A percentile compares a stretch with the other conserved stretches of the same genome.
phyloP scores from a whole-genome alignment of 2,329 filamentous ascomycete genomes.

The Coniochaeta ligniaria region DNA sequence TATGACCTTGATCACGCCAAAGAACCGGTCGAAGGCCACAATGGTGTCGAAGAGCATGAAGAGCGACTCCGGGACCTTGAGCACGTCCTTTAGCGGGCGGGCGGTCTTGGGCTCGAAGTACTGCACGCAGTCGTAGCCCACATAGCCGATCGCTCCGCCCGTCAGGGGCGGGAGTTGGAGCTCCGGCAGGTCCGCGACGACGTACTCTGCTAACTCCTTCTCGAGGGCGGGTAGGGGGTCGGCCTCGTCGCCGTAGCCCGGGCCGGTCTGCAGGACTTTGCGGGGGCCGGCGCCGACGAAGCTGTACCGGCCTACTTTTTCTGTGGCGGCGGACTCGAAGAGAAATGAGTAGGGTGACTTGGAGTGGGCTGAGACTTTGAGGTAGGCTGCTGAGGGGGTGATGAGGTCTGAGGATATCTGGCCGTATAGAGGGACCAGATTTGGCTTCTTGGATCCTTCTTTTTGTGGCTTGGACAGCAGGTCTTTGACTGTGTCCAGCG shows the following conservation, averaged over 20 bases:
- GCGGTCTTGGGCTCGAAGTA: conserved; percentile 99
- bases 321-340: conserved; percentile 91
- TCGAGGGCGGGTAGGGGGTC: conserved; percentile 83
- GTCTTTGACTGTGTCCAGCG: conserved; percentile 37
- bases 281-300: conserved; percentile 71
- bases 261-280: conserved; percentile 82
- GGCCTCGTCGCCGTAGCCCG: conserved; percentile 73
- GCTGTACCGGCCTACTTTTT: conserved; percentile 90
- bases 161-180: conserved; percentile 79
- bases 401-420: conserved; percentile 88
- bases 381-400: conserved; percentile 89
- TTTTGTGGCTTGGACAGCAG: conserved; percentile 29
- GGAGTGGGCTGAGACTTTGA: conserved; percentile 65
- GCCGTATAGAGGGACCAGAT: conserved; percentile 68
- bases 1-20: conserved; percentile 85
- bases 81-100: conserved; percentile 77
- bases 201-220: conserved; percentile 68
- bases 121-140: conserved; percentile 93
- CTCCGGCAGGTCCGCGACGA: conserved; percentile 77
- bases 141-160: conserved; percentile 91
- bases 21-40: conserved; percentile 91
- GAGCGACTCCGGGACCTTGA: conserved; percentile 84
- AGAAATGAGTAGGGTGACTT: conserved; percentile 66
- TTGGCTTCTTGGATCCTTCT: conserved; percentile 36
- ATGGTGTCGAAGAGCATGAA: conserved; percentile 98